Percentiles rank a stretch among this genome's conserved stretches.
Conservation (phyloP, 345 rosid genomes). For the rapeseed (Brassica napus) region DNA sequence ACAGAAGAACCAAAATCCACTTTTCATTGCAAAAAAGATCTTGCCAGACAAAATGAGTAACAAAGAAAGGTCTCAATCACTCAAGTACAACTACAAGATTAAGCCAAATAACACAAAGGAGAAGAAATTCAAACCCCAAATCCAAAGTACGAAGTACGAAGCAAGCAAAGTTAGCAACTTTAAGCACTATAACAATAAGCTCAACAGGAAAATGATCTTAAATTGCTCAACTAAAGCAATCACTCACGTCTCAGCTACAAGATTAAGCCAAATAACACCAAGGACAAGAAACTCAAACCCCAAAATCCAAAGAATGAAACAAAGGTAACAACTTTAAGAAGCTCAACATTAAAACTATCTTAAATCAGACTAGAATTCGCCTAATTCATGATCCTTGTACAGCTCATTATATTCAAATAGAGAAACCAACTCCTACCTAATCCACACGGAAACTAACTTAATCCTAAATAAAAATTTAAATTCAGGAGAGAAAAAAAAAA, state of each 20-base stretch:
- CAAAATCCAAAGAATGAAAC: slow-evolving; percentile 13
- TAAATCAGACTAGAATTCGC: slow-evolving; percentile 29
- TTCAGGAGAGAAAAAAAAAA: no score
- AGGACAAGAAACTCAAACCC: slow-evolving; percentile 4
- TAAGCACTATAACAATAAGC: not conserved
- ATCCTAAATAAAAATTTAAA: no score
- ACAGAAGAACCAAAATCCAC: slow-evolving; percentile 12
- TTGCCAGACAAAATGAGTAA: not conserved
- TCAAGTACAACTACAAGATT: not conserved
- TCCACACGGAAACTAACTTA: no score
- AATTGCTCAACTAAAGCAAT: not conserved
- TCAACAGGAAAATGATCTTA: not conserved
- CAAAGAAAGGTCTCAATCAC: not conserved
- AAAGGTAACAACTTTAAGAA: slow-evolving; percentile 21
- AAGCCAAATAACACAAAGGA: not conserved
- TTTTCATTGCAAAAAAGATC: slow-evolving; percentile 4
- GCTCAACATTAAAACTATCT: not conserved
- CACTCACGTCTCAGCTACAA: not conserved
- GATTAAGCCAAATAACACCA: not conserved
- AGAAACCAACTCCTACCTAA: slow-evolving; percentile 42
- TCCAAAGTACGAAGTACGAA: no score
- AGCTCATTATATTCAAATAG: slow-evolving; percentile 30
- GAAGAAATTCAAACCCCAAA: slow-evolving; percentile 14
- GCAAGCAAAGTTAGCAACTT: slow-evolving; percentile 26
- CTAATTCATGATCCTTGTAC: slow-evolving; percentile 28